A percentile compares a stretch with the other conserved stretches of the same genome.
Evolutionary conservation across 495 filamentous ascomycete species (phyloP).

Genomic region (Trichodelitschia bisporula): DNA sequence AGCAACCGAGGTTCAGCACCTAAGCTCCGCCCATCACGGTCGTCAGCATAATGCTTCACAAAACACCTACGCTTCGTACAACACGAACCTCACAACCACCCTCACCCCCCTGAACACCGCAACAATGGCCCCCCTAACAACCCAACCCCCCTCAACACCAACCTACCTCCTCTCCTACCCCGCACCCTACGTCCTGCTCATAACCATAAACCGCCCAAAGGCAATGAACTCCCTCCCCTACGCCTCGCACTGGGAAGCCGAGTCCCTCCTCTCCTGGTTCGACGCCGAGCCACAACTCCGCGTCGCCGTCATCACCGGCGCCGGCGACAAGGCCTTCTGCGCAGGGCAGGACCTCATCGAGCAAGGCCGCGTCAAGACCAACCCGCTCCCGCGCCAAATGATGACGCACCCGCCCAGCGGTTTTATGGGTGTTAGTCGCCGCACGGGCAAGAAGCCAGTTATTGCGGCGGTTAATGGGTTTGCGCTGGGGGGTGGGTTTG

Average conservation of each 20-base stretch:
- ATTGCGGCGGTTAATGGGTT: slow-evolving; percentile 14
- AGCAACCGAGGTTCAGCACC: no score
- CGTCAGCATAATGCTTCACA: no score
- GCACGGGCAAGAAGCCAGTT: slow-evolving; percentile 12
- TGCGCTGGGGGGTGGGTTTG: slow-evolving; percentile 13
- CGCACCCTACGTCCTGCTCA: slow-evolving; percentile 10
- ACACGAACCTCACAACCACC: slow-evolving; percentile 7
- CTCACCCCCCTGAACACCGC: no score
- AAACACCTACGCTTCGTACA: no score
- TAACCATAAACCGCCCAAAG: slow-evolving; percentile 12
- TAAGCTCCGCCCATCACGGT: no score
- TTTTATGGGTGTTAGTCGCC: slow-evolving; percentile 10
- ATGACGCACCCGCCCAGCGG: slow-evolving; percentile 10
- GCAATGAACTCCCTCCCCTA: slow-evolving; percentile 13
- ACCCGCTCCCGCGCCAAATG: slow-evolving; percentile 1
- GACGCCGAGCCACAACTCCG: slow-evolving; percentile 28
- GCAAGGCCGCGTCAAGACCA: slow-evolving; percentile 6
- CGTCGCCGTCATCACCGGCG: slow-evolving; percentile 29
- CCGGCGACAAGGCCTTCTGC: slow-evolving; percentile 28
- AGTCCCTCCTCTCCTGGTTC: slow-evolving; percentile 29
- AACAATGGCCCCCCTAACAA: no score
- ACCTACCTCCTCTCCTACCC: slow-evolving; percentile 11
- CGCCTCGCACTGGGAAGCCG: slow-evolving; percentile 26
- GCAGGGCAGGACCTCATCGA: slow-evolving; percentile 29
- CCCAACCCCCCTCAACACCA: slow-evolving; percentile 6